These are phyloP conservation scores for Fusarium chaquense DNA, from an alignment of 2,329 filamentous ascomycete species.

Conservation along the genomic window DNA sequence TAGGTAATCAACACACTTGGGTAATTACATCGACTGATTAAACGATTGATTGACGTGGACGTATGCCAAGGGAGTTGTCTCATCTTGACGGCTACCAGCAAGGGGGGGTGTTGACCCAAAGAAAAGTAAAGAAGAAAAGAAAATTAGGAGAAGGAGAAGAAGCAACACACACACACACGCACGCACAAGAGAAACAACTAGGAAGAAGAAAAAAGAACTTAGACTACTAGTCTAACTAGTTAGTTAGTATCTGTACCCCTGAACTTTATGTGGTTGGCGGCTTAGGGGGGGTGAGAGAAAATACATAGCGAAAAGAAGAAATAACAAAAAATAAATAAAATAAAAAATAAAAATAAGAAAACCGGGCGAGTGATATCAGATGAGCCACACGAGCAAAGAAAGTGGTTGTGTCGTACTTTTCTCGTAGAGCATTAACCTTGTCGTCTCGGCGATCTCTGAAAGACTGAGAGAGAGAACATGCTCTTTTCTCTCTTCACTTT, in stretches of 20 bases:
- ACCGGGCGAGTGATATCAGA: background rate
- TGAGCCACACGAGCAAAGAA: conserved; percentile 5
- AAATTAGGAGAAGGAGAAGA: conserved; percentile 3
- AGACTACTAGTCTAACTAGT: conserved; percentile 14
- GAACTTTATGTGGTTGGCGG: conserved; percentile 19
- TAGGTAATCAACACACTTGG: background rate
- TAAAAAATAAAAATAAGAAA: background rate
- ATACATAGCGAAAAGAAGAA: background rate
- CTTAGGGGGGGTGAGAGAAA: conserved; percentile 16
- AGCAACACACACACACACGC: background rate
- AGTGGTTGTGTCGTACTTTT: conserved; percentile 14
- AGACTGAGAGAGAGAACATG: conserved; percentile 16
- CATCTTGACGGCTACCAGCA: conserved; percentile 40
- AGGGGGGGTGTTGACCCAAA: conserved; percentile 27
- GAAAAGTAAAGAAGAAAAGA: conserved; percentile 10
- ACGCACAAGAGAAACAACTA: background rate
- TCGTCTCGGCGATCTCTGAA: conserved; percentile 7
- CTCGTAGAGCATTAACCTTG: conserved; percentile 18
- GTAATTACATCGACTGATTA: background rate
- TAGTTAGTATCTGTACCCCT: conserved; percentile 1
- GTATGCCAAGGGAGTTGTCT: conserved; percentile 45
- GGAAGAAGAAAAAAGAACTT: background rate
- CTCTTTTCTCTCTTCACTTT: conserved; percentile 27
- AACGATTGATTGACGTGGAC: conserved; percentile 45
- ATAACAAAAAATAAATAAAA: background rate